Evolutionary conservation across 352 stramenopile species (phyloP).

Genomic region (Phytophthora sojae): DNA sequence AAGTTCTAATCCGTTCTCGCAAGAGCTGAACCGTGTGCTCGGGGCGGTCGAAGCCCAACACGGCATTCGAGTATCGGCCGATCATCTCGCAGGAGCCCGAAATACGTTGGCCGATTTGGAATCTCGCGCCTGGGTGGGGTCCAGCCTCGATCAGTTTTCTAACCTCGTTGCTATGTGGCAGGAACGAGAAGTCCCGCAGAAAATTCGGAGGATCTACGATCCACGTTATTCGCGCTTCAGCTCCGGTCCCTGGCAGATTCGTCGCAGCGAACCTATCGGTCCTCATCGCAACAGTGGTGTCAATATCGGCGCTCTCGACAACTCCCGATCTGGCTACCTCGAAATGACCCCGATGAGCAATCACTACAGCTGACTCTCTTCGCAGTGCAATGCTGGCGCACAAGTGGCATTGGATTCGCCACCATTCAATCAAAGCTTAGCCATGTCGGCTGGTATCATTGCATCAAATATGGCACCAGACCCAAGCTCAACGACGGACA

Average conservation of each 20-base stretch:
- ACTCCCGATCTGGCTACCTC: constrained; percentile 9
- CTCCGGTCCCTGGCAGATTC: constrained; percentile 6
- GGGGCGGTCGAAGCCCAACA: neutral
- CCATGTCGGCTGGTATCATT: constrained; percentile 32
- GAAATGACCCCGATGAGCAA: constrained; percentile 1
- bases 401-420: neutral
- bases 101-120: constrained; percentile 9
- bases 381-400: constrained; percentile 9
- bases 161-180: neutral
- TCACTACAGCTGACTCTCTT: constrained; percentile 30
- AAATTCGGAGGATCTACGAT: neutral
- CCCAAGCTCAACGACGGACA: neutral
- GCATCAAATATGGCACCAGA: no score
- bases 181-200: neutral
- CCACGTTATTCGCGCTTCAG: constrained; percentile 3
- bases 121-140: constrained; percentile 2
- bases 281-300: no score
- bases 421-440: constrained; percentile 25
- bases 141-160: no score
- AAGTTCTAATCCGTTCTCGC: neutral
- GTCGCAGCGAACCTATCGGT: neutral
- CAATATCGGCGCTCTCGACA: neutral
- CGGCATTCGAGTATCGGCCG: neutral
- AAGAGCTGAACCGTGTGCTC: neutral
- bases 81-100: neutral